Evolutionary conservation across 805 yeast genomes (phyloP), one percentile per base, ranked within the genome.

Genomic region (Teunomyces gatunensis): DNA sequence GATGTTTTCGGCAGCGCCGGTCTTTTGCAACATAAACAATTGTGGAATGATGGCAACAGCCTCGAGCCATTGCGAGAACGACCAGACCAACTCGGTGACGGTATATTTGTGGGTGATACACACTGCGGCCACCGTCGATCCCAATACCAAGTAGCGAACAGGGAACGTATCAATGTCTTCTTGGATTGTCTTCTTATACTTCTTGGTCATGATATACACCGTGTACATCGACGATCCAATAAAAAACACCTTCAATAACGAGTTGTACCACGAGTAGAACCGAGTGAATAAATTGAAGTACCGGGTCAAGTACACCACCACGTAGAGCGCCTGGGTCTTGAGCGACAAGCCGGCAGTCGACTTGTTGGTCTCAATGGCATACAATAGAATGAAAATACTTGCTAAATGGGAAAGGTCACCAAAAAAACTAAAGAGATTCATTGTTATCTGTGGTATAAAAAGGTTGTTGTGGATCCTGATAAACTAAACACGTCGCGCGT

Each of bases 41-140:
- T 94, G 99, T 4, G 99, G 99, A 50, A 94, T 68, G 47, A 94
- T 90, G 9, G 96, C 96, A 29, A 88, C 87, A 39, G 92, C 78
- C 67, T 94, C 99, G 45, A 94, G 77, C 97, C 98, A 94, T 44
- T 90, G 69, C 12, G 92, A 83, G 60, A 90, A 94, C 18, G 94
- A 77, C 99, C 99, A 94, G 29, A 83, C 53, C 7, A 88, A 59
- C 59, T 88, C 96, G 10, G 76, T 51, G 10, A 81, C 35, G 0
- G 84, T 68, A 67, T 83, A 90, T 45, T 79, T 77, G 63, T 80
- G 77, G 45, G 88, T 83, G 70, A 89, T 84, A 5, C 89, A 58
- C 39, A 89, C 67, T 49, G 81, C 57, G 23, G 73, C 49, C 2
- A 87, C 62, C 5, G 73, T 68, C 1, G 90, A 74, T 1, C 86